phyloP scores from a whole-genome alignment of 345 rosid species.

The Eucalyptus grandis region DNA sequence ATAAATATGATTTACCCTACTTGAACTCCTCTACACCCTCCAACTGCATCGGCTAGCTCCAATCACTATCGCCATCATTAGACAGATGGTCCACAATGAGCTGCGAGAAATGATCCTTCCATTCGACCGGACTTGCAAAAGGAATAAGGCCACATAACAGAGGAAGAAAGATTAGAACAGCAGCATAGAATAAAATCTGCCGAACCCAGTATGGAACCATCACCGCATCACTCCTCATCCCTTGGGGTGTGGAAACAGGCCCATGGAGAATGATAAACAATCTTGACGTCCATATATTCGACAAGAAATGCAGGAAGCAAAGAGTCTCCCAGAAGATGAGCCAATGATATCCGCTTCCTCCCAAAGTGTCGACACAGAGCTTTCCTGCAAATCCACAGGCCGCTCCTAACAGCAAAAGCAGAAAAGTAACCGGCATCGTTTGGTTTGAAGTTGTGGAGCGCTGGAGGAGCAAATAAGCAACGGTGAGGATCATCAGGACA shows the following conservation, averaged over 20 bases:
- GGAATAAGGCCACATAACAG: constrained; percentile 61
- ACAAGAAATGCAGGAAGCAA: constrained; percentile 55
- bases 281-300: constrained; percentile 23
- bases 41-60: background rate
- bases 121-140: constrained; percentile 51
- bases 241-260: constrained; percentile 17
- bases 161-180: constrained; percentile 40
- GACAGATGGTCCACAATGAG: background rate
- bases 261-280: constrained; percentile 47
- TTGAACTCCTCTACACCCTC: background rate
- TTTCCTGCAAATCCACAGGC: constrained; percentile 71
- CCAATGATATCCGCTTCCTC: constrained; percentile 74
- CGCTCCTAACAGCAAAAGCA: constrained; percentile 47
- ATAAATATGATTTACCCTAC: background rate
- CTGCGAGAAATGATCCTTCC: constrained; percentile 47
- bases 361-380: constrained; percentile 72
- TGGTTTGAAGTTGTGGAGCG: constrained; percentile 51
- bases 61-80: background rate
- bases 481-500: constrained; percentile 37
- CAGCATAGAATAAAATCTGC: constrained; percentile 25
- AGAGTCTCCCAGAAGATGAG: constrained; percentile 58
- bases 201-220: constrained; percentile 57
- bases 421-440: constrained; percentile 61
- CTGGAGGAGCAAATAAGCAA: constrained; percentile 46
- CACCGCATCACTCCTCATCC: background rate